Evolutionary conservation across 31 red algal species (phyloP).

Genomic region (Porphyra umbilicalis): DNA sequence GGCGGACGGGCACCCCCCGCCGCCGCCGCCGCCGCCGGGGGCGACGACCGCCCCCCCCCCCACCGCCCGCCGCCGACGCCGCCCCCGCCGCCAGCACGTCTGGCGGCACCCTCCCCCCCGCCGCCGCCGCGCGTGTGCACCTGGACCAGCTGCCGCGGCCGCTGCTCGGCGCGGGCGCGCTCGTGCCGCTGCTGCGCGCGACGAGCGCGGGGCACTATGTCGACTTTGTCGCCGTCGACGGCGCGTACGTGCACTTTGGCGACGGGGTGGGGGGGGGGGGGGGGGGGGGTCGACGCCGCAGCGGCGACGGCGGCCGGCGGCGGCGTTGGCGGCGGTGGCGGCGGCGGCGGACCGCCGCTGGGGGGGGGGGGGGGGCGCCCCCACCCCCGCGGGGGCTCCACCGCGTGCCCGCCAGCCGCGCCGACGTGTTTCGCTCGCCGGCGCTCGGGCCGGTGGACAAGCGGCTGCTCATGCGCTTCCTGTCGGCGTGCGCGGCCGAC

Average conservation of each 20-base stretch:
- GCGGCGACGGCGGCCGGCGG: too few relatives aligned
- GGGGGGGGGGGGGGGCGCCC: not conserved
- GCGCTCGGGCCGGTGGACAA: conserved; percentile 28
- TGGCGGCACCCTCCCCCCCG: not conserved
- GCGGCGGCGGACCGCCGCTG: not conserved
- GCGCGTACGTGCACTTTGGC: conserved; percentile 22
- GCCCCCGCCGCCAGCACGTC: not conserved
- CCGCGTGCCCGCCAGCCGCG: conserved; percentile 27
- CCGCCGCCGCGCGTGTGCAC: not conserved
- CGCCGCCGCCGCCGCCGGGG: not conserved
- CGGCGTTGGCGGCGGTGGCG: too few relatives aligned
- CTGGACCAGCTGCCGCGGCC: conserved; percentile 31
- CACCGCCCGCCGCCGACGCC: not conserved
- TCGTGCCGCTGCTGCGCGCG: conserved; percentile 16
- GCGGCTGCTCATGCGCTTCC: conserved; percentile 35
- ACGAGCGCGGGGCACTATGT: conserved; percentile 52
- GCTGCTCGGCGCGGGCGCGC: conserved; percentile 18
- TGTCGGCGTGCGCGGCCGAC: conserved; percentile 10
- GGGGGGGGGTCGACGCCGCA: not conserved
- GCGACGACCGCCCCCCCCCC: not conserved
- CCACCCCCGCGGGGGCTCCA: too few relatives aligned
- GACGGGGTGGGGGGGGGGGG: not conserved
- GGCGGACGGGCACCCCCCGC: not conserved
- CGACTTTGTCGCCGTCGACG: conserved; percentile 37
- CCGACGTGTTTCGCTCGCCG: conserved; percentile 34